phyloP scores from a whole-genome alignment of 805 yeast species.

The Metschnikowia borealis region DNA sequence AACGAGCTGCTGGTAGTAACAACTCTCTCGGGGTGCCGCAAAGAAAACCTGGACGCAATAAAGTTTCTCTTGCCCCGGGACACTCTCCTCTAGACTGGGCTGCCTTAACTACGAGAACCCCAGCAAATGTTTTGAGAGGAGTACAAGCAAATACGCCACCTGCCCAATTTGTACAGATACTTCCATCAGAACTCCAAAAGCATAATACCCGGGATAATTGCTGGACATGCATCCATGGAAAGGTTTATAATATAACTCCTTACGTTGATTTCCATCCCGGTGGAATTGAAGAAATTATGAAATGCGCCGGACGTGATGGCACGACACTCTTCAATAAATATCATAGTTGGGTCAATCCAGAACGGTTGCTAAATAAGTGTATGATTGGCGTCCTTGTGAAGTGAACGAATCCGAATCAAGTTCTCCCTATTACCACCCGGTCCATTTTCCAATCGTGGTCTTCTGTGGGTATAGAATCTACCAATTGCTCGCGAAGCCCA shows the following conservation, averaged over 20 bases:
- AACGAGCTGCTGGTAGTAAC: slow-evolving; percentile 23
- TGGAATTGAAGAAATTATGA: slow-evolving; percentile 72
- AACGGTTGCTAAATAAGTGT: slow-evolving; percentile 74
- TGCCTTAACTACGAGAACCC: slow-evolving; percentile 40
- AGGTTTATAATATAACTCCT: slow-evolving; percentile 81
- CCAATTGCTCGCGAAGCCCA: slow-evolving; percentile 62
- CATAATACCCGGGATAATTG: slow-evolving; percentile 67
- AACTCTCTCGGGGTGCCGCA: slow-evolving; percentile 14
- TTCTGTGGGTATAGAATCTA: slow-evolving; percentile 51
- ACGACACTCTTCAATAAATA: slow-evolving; percentile 71
- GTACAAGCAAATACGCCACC: slow-evolving; percentile 53
- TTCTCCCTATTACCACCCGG: slow-evolving; percentile 42
- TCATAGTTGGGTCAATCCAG: slow-evolving; percentile 75
- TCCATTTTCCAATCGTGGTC: slow-evolving; percentile 62
- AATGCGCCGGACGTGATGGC: slow-evolving; percentile 81
- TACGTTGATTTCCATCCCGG: slow-evolving; percentile 91
- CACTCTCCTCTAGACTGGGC: slow-evolving; percentile 91
- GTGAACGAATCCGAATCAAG: background rate
- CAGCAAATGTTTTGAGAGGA: slow-evolving; percentile 51
- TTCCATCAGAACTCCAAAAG: slow-evolving; percentile 51
- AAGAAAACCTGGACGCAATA: slow-evolving; percentile 25
- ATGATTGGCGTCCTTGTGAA: slow-evolving; percentile 53
- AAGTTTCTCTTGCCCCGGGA: slow-evolving; percentile 70
- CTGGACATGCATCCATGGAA: slow-evolving; percentile 80
- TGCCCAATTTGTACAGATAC: slow-evolving; percentile 42